Conservation (phyloP, 768 basidiomycete species). For the Terana coerulea region DNA sequence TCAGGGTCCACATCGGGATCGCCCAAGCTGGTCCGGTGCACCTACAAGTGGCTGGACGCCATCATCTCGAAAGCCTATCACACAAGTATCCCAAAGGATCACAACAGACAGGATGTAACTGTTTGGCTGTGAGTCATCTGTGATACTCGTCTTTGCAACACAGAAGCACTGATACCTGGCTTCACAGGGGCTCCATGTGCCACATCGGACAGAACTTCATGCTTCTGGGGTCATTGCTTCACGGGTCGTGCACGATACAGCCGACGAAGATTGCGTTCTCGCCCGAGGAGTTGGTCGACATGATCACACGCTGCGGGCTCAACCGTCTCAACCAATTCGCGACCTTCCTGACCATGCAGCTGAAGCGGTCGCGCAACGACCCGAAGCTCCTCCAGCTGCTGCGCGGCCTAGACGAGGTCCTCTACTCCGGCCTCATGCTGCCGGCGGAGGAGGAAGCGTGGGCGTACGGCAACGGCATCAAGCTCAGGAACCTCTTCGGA, state of each 20-base stretch:
- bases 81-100: slow-evolving; percentile 44
- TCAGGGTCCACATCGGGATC: slow-evolving; percentile 82
- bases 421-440: slow-evolving; percentile 65
- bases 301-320: slow-evolving; percentile 62
- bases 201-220: slow-evolving; percentile 78
- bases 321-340: slow-evolving; percentile 77
- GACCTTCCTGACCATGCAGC: slow-evolving; percentile 60
- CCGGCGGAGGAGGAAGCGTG: slow-evolving; percentile 67
- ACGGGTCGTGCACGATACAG: slow-evolving; percentile 70
- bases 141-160: slow-evolving; percentile 13
- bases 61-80: slow-evolving; percentile 57
- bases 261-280: slow-evolving; percentile 64
- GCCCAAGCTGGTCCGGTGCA: slow-evolving; percentile 75
- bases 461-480: slow-evolving; percentile 61
- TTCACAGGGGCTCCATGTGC: slow-evolving; percentile 74
- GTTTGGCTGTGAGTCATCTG: slow-evolving; percentile 61
- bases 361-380: slow-evolving; percentile 56
- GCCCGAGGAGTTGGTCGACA: slow-evolving; percentile 65
- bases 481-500: slow-evolving; percentile 73
- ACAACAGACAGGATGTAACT: slow-evolving; percentile 60
- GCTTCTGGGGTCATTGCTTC: slow-evolving; percentile 67
- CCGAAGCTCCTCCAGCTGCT: slow-evolving; percentile 59
- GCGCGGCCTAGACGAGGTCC: slow-evolving; percentile 53
- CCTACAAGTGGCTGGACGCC: slow-evolving; percentile 60
- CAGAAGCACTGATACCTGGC: slow-evolving; percentile 31